These are phyloP conservation scores for Neurospora hispaniola DNA, from an alignment of 495 filamentous ascomycete species.

Conservation along the genomic window DNA sequence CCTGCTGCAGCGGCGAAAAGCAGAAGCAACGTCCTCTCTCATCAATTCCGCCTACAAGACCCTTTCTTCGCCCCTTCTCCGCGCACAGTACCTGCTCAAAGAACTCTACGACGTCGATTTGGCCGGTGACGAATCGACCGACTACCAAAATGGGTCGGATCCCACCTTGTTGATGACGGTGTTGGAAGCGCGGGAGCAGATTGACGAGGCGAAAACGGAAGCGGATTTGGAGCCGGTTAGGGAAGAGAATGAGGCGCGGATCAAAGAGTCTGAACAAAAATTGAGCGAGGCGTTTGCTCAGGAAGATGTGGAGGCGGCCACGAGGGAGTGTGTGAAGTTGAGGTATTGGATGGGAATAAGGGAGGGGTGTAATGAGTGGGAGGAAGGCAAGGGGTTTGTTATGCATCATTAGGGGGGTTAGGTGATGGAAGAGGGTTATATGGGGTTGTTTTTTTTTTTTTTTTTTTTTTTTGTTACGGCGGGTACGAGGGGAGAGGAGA, in stretches of 20 bases:
- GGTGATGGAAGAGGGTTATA: neutral
- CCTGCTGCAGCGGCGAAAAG: constrained; percentile 22
- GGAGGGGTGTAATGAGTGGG: constrained; percentile 74
- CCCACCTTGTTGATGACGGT: constrained; percentile 73
- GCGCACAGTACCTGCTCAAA: constrained; percentile 75
- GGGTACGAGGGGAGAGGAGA: too few relatives aligned
- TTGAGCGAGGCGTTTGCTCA: constrained; percentile 53
- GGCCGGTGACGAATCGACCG: constrained; percentile 55
- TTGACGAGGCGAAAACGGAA: constrained; percentile 65
- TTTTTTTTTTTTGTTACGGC: neutral
- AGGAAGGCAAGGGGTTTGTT: constrained; percentile 57
- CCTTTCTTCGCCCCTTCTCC: constrained; percentile 58
- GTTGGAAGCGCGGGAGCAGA: constrained; percentile 73
- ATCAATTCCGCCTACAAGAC: constrained; percentile 89
- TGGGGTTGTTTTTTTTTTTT: neutral
- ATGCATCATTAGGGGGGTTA: constrained; percentile 44
- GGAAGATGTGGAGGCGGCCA: constrained; percentile 57
- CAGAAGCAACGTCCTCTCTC: constrained; percentile 60
- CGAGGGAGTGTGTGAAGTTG: constrained; percentile 60
- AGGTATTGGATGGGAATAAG: constrained; percentile 88
- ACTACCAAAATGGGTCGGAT: constrained; percentile 60
- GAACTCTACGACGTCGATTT: constrained; percentile 62
- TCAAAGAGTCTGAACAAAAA: constrained; percentile 44
- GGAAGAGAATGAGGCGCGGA: constrained; percentile 55
- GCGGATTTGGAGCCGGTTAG: constrained; percentile 49